Base-by-base conservation (phyloP, 805 yeast genomes). In the Yueomyces sp. region DNA sequence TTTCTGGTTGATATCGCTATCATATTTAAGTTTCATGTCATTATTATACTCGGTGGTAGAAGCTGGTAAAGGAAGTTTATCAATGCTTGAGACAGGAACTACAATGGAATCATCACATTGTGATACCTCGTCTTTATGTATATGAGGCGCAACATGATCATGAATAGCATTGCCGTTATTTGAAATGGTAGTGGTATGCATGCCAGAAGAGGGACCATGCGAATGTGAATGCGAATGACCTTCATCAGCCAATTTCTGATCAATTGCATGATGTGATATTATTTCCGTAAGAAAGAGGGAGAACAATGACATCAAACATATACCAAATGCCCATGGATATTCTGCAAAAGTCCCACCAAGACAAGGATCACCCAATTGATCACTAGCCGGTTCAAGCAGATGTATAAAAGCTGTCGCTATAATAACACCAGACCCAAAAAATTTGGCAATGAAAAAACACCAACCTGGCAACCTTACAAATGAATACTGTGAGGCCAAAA, bases 391-490 rank as follows among this genome's bases (percentile, higher is more conserved):
- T 48, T 74, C 69, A 46, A 84, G 62, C 47, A 84, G 64, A 63
- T 84, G 94, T 31, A 84, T 77, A 52, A 84, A 81, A 0, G 88
- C 85, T 1, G 94, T 84, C 11, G 90, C 84, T 9, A 84, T 71
- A 54, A 84, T 84, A 41, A 84, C 90, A 44, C 94, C 94, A 3
- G 88, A 79, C 47, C 94, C 94, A 56, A 84, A 84, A 61, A 72
- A 82, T 54, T 81, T 82, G 41, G 84, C 78, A 40, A 77, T 58
- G 56, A 80, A 79, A 61, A 80, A 81, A 49, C 77, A 71, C 75
- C 76, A 70, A 11, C 69, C 53, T 1, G 86, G 86, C 46, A 80
- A 52, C 48, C 76, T 65, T 39, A 81, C 67, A 50, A 71, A 71
- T 0, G 84, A 76, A 52, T 73, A 74, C 47, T 66, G 66, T 5